Evolutionary conservation across 2,329 filamentous ascomycete species (phyloP).

Genomic region (Alternaria sp.): DNA sequence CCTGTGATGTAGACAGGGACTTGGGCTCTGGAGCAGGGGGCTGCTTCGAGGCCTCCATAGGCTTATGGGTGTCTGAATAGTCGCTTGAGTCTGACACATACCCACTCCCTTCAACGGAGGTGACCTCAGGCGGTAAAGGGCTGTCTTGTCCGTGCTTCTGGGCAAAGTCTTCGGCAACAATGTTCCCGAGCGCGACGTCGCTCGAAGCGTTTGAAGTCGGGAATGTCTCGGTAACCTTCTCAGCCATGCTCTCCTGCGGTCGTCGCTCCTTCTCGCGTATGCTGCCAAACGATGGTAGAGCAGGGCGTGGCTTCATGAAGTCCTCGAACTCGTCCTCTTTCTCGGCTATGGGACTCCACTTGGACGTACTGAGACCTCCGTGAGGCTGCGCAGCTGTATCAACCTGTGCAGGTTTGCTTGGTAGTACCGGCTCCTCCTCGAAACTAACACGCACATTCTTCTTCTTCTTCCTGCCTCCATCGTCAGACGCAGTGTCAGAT

Average conservation of each 20-base stretch:
- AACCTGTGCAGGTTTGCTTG: conserved; percentile 53
- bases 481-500: conserved; percentile 62
- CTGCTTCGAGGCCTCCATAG: conserved; percentile 15
- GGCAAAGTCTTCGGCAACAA: conserved; percentile 63
- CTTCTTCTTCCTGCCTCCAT: conserved; percentile 50
- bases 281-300: conserved; percentile 77
- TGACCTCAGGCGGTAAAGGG: conserved; percentile 74
- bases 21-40: conserved; percentile 34
- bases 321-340: conserved; percentile 69
- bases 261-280: conserved; percentile 67
- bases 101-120: conserved; percentile 70
- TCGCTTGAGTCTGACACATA: conserved; percentile 66
- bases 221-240: conserved; percentile 58
- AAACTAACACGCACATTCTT: conserved; percentile 79
- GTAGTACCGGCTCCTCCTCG: conserved; percentile 68
- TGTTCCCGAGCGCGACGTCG: conserved; percentile 64
- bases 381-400: conserved; percentile 28
- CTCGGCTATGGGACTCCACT: conserved; percentile 51
- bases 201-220: conserved; percentile 60
- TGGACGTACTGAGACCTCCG: conserved; percentile 40
- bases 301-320: conserved; percentile 76
- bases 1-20: conserved; percentile 28
- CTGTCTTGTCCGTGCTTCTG: conserved; percentile 57
- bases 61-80: conserved; percentile 17
- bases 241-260: conserved; percentile 57